These are phyloP conservation scores for Saccharomyces paradoxus DNA, from an alignment of 805 yeast genomes.

Conservation along the genomic window DNA sequence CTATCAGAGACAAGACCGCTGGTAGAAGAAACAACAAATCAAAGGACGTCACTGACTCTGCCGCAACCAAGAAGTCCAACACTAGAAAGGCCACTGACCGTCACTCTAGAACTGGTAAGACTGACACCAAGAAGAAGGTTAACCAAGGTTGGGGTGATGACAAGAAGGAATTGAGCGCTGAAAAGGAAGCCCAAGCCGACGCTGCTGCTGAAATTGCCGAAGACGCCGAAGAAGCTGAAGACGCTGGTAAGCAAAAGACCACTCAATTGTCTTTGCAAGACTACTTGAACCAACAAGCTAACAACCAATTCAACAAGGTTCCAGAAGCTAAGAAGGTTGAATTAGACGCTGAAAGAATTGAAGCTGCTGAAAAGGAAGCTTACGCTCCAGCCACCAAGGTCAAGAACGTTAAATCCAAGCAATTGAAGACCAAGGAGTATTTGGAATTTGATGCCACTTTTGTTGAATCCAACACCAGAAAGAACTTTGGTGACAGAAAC, in stretches of 20 bases:
- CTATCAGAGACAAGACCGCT: constrained; percentile 61
- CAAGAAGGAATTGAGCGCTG: constrained; percentile 58
- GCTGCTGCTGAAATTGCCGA: constrained; percentile 54
- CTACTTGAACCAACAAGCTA: constrained; percentile 64
- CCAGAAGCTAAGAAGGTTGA: constrained; percentile 33
- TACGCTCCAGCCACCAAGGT: constrained; percentile 51
- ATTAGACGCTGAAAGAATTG: constrained; percentile 47
- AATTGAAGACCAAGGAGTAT: constrained; percentile 71
- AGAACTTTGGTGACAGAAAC: constrained; percentile 30
- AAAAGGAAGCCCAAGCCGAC: constrained; percentile 53
- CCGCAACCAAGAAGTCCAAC: constrained; percentile 46
- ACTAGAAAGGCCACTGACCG: constrained; percentile 61
- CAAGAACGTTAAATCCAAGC: constrained; percentile 66
- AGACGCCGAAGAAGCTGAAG: constrained; percentile 42
- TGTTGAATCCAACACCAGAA: constrained; percentile 42
- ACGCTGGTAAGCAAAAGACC: constrained; percentile 37
- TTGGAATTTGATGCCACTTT: constrained; percentile 69
- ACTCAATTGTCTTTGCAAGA: constrained; percentile 69
- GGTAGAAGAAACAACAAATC: constrained; percentile 55
- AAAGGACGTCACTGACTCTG: constrained; percentile 44
- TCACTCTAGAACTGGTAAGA: constrained; percentile 74
- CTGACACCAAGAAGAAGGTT: constrained; percentile 78
- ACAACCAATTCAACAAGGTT: constrained; percentile 44
- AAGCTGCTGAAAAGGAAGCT: constrained; percentile 50
- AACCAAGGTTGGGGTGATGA: constrained; percentile 86